Evolutionary conservation across 768 basidiomycete genomes (phyloP), one percentile per base, ranked within the genome.

Genomic region (Phaffia australis): DNA sequence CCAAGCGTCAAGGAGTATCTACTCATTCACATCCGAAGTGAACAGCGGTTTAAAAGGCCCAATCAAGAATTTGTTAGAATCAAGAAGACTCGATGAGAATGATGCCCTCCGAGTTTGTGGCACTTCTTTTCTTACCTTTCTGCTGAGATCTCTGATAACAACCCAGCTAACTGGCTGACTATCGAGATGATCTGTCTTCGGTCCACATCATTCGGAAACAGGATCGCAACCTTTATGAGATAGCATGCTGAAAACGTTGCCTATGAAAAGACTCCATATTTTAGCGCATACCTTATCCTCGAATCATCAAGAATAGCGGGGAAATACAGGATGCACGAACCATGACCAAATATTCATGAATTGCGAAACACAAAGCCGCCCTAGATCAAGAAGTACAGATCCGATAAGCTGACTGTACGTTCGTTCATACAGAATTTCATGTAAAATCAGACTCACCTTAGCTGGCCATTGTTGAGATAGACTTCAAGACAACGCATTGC

Each of bases 261-360:
- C 62, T 63, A 32, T 18, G 23, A 4, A 42, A 3, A 48, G 21
- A 4, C 9, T 55, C 49, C 27, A 11, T 42, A 42, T 42, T 42
- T 42, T 11, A 42, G 11, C 35, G 11, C 35, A 42, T 5, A 42
- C 11, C 35, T 42, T 4, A 42, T 11, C 35, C 35, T 42, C 4
- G 11, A 42, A 42, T 42, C 35, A 42, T 42, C 35, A 94, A 91
- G 78, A 94, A 94, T 66, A 94, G 81, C 29, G 93, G 79, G 79
- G 92, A 94, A 25, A 94, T 81, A 11, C 88, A 90, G 19, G 89
- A 88, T 77, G 94, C 93, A 11, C 89, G 87, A 48, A 89, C 87
- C 1, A 87, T 92, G 65, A 92, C 90, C 65, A 94, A 84, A 71
- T 84, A 87, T 76, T 94, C 91, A 74, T 94, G 92, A 19, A 93